Percentiles rank a stretch among this genome's conserved stretches.
Evolutionary conservation across 495 filamentous ascomycete genomes (phyloP).

Genomic region (Podospora didyma): DNA sequence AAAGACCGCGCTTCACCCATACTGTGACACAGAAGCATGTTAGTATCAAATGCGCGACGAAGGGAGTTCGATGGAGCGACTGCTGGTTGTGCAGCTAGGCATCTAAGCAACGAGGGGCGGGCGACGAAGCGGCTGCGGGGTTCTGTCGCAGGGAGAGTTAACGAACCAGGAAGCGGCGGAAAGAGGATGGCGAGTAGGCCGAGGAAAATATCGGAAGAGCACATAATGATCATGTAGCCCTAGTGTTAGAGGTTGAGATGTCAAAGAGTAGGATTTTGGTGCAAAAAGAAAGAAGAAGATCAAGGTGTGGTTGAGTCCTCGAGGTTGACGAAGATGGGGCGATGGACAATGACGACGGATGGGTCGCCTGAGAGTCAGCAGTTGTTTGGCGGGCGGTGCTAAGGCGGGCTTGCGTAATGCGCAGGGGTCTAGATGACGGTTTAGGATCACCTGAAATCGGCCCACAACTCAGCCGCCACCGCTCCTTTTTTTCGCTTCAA

Average conservation of each 20-base stretch:
- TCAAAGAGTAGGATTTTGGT: not conserved
- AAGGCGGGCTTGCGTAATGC: conserved; percentile 24
- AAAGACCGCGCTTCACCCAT: conserved; percentile 94
- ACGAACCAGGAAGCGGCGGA: conserved; percentile 84
- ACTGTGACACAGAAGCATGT: conserved; percentile 47
- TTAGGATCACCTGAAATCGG: not conserved
- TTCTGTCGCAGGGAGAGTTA: conserved; percentile 1
- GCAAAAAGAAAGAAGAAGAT: not conserved
- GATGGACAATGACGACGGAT: not conserved
- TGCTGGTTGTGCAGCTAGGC: too few species aligned
- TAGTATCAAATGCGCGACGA: too few species aligned
- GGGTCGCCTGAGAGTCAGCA: not conserved
- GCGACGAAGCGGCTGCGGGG: not conserved
- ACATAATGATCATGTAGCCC: conserved; percentile 32
- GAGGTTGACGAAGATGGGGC: not conserved
- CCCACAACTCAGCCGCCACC: not conserved
- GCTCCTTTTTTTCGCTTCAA: not conserved
- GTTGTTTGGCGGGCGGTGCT: conserved; percentile 12
- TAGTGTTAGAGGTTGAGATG: not conserved
- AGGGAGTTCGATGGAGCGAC: too few species aligned
- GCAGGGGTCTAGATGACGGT: too few species aligned
- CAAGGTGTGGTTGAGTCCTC: too few species aligned
- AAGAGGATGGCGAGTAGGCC: conserved; percentile 86
- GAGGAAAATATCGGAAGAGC: conserved; percentile 81
- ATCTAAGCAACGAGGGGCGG: too few species aligned